Base-by-base conservation (phyloP, 352 stramenopile genomes). In the Globisporangium recalcitrans region DNA sequence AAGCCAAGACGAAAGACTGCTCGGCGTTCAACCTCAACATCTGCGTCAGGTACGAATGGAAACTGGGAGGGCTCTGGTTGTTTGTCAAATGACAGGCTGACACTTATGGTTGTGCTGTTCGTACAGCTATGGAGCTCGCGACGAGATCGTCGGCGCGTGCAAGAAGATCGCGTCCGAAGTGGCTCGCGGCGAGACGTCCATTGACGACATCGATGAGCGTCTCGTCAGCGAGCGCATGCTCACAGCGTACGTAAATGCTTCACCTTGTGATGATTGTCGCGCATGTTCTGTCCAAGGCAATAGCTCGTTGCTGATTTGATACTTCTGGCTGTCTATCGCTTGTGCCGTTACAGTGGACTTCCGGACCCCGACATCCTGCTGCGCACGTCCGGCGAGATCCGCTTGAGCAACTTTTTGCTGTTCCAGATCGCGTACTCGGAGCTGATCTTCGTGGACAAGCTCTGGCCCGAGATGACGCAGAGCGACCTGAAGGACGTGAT, bases 321-420 rank as follows among this genome's bases (percentile, higher is more conserved):
- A 44, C 36, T 14, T 14, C n/a, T 44, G 36, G 36, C 9, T 44
- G 19, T 49, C 24, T 57, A 19, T 10, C 56, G 55, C 42, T 52
- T 31, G 21, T 60, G 80, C 5, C 75, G 52, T 47, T 16, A 27
- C 47, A 98, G 91, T 3, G 73, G 73, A 3, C 62, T 97, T 29
- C 90, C 88, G 10, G 89, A 98, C 67, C 95, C 95, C 6, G 96
- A 99, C 64, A 72, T 99, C 22, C 74, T 99, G 22, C 87, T 99
- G 53, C 89, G 97, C 26, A 98, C 96, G 11, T 97, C 91, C 40
- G 97, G 97, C 16, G 96, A 99, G 70, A 70, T 85, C 55, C 90
- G 97, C 49, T 80, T 99, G 48, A 98, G 88, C 72, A 98, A 99
- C 72, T 99, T 99, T 69, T 67, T 99, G 49, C 72, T 99, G 8